A percentile compares a stretch with the other conserved stretches of the same genome.
These are phyloP conservation scores for Haplosporangium sp. DNA, from an alignment of 371 early-diverging fungal genomes.

Conservation along the genomic window DNA sequence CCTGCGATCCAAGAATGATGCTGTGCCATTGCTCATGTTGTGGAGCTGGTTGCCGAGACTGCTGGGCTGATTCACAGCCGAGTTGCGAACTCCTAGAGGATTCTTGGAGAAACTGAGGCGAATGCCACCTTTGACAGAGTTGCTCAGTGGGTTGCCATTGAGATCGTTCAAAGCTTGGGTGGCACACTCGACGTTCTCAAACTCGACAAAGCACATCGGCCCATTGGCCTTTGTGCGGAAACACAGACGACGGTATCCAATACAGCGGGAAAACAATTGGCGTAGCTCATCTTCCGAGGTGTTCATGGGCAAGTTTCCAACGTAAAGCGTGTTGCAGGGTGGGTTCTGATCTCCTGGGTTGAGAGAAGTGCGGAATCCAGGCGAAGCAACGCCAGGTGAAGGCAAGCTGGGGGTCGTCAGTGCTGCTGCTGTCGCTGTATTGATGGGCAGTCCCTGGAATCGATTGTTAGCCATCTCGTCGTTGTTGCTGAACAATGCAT, in stretches of 20 bases:
- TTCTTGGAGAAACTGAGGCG: constrained; percentile 95
- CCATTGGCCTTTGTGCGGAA: constrained; percentile 85
- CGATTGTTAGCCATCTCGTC: constrained; percentile 59
- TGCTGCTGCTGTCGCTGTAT: constrained; percentile 52
- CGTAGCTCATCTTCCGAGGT: constrained; percentile 88
- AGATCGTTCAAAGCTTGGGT: constrained; percentile 85
- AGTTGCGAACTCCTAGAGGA: constrained; percentile 81
- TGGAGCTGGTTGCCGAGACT: constrained; percentile 40
- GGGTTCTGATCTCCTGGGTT: constrained; percentile 92
- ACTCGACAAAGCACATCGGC: constrained; percentile 95
- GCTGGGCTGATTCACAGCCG: constrained; percentile 33
- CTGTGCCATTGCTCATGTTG: constrained; percentile 26
- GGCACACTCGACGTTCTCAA: constrained; percentile 90
- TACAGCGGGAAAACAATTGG: constrained; percentile 74
- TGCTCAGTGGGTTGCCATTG: constrained; percentile 81
- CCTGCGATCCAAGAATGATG: constrained; percentile 37
- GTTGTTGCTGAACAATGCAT: constrained; percentile 63
- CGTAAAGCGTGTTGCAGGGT: constrained; percentile 96
- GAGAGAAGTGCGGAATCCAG: constrained; percentile 54
- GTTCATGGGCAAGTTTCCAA: constrained; percentile 89
- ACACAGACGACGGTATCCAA: constrained; percentile 88
- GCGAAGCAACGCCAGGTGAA: constrained; percentile 50
- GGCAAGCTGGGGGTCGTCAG: constrained; percentile 43
- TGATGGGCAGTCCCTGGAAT: constrained; percentile 59
- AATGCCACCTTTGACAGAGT: constrained; percentile 92